Evolutionary conservation across 108 stramenopile genomes (phyloP), one percentile per base, ranked within the genome.

Genomic region (Cylindrotheca closterium): DNA sequence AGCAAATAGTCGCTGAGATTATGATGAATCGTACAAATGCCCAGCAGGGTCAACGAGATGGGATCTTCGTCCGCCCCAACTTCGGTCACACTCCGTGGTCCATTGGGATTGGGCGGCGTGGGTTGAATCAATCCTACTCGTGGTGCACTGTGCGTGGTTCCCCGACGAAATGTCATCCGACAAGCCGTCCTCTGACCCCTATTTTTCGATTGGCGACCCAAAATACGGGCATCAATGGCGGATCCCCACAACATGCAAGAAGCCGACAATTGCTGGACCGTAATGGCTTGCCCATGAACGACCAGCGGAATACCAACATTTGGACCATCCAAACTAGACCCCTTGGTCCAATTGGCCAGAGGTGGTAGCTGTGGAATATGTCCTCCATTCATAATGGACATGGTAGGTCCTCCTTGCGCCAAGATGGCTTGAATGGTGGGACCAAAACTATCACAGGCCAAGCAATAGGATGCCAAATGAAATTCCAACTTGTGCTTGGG

Each of bases 71-170:
- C 28, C 0, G 17, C 28, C 19, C 45, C 37, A 1, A 57, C 56
- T 19, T 54, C 45, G 27, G 22, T 46, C 23, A 47, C 51, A n/a
- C 23, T 24, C 8, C 68, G 54, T 15, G 30, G 22, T 4, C 24
- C 33, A 1, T 45, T 19, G 24, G 48, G 23, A 30, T 50, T 34
- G 29, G 10, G 19, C 19, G 51, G 2, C 30, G 68, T 77, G 4
- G 92, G 92, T 51, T 88, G 86, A 23, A 91, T 72, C 19, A 94
- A 67, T 34, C 93, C 93, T 24, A 93, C 92, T 46, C 88, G 85
- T 19, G 88, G 93, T 18, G 80, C 83, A 42, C 73, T 71, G 46
- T 81, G 75, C 7, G 84, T 80, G 15, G 82, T 73, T 46, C 92
- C 92, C 46, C 74, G 78, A 51, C 49, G 63, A 10, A 73, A 33